Conservation (phyloP, 345 rosid species). For the Passiflora organensis region DNA sequence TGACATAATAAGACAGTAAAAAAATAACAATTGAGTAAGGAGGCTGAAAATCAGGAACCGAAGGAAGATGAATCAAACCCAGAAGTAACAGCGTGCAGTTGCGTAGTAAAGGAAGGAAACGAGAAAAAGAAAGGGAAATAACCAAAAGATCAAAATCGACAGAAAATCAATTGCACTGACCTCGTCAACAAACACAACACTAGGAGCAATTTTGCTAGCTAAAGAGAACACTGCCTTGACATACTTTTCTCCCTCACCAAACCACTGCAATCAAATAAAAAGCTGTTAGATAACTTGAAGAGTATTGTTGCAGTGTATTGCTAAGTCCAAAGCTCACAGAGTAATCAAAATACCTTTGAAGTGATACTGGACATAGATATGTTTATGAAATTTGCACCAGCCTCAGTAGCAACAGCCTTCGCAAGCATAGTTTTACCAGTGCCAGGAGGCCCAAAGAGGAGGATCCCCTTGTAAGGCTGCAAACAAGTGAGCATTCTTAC, state of each 20-base stretch:
- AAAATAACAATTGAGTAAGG: no score
- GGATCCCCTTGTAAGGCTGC: conserved; percentile 97
- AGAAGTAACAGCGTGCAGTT: no score
- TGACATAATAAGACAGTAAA: not conserved
- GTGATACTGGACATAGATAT: conserved; percentile 99
- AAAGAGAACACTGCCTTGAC: conserved; percentile 99
- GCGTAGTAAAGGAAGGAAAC: no score
- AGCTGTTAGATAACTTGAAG: not conserved
- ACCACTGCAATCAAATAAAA: conserved; percentile 68
- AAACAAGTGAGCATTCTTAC: conserved; percentile 1
- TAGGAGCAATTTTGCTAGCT: conserved; percentile 97
- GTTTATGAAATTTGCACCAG: conserved; percentile 97
- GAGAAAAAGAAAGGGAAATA: no score
- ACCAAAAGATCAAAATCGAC: not conserved
- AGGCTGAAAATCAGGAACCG: not conserved
- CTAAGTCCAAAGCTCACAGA: conserved; percentile 5
- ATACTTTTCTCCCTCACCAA: conserved; percentile 99
- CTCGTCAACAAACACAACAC: conserved; percentile 97
- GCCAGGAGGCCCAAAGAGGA: conserved; percentile 99
- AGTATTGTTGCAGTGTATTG: conserved; percentile 3
- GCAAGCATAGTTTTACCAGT: conserved; percentile 99
- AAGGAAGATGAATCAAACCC: no score
- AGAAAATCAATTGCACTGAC: conserved; percentile 33
- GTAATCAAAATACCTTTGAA: conserved; percentile 58
- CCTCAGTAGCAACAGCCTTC: conserved; percentile 98